Evolutionary conservation across 768 basidiomycete species (phyloP).

Genomic region (Brasilioporus rufonigricans): DNA sequence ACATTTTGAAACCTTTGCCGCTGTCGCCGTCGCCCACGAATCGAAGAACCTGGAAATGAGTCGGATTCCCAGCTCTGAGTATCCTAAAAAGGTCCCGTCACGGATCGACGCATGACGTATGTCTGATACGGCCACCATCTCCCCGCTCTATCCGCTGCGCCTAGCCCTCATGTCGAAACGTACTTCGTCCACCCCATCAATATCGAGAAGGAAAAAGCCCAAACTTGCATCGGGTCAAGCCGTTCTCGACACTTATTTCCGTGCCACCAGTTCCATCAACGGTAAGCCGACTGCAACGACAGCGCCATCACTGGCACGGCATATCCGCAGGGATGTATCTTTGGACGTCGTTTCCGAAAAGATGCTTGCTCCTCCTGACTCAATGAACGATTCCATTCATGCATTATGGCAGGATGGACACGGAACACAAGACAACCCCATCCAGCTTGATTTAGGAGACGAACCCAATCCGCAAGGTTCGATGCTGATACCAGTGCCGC

Average conservation of each 20-base stretch:
- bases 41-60: neutral
- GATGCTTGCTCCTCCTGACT: slow-evolving; percentile 10
- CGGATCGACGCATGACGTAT: slow-evolving; percentile 32
- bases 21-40: neutral
- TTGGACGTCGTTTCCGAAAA: slow-evolving; percentile 16
- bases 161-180: slow-evolving; percentile 23
- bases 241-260: slow-evolving; percentile 29
- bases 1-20: neutral
- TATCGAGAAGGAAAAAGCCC: slow-evolving; percentile 19
- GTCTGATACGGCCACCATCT: slow-evolving; percentile 8
- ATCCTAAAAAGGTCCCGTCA: slow-evolving; percentile 21
- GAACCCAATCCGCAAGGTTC: slow-evolving; percentile 7
- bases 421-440: slow-evolving; percentile 25
- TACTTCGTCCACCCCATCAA: slow-evolving; percentile 6
- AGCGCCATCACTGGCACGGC: slow-evolving; percentile 13
- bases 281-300: slow-evolving; percentile 11
- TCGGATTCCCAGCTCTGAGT: neutral
- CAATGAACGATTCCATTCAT: neutral
- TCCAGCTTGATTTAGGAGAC: slow-evolving; percentile 24
- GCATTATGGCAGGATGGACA: slow-evolving; percentile 22
- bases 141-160: slow-evolving; percentile 13
- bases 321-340: slow-evolving; percentile 14
- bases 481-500: neutral
- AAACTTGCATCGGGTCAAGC: slow-evolving; percentile 19
- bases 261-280: slow-evolving; percentile 8